A percentile compares a stretch with the other conserved stretches of the same genome.
phyloP scores from a whole-genome alignment of 371 early-diverging fungal genomes.

The Mortierella sp. region DNA sequence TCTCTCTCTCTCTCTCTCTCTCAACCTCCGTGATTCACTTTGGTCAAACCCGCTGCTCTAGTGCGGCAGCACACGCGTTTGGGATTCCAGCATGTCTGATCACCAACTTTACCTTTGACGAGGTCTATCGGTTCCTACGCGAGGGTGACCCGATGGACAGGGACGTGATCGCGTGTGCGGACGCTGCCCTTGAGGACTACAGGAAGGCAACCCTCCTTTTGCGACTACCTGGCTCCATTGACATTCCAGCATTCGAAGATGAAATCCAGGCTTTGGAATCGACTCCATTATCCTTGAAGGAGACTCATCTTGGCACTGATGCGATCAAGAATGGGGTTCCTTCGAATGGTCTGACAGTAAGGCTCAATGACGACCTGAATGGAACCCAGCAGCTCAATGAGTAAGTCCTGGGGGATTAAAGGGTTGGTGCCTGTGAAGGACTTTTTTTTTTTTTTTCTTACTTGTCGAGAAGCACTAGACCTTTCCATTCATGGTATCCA shows the following conservation, averaged over 20 bases:
- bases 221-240: constrained; percentile 70
- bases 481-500: too few species aligned
- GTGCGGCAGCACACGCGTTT: constrained; percentile 66
- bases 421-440: too few species aligned
- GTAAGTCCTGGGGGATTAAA: too few species aligned
- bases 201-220: constrained; percentile 66
- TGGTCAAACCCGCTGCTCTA: constrained; percentile 20
- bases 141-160: constrained; percentile 65
- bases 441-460: too few species aligned
- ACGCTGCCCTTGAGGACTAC: constrained; percentile 65
- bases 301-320: too few species aligned
- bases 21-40: too few species aligned
- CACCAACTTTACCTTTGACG: constrained; percentile 86
- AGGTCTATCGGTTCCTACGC: constrained; percentile 71
- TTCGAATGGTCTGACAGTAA: too few species aligned
- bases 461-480: too few species aligned
- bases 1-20: background rate
- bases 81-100: constrained; percentile 74
- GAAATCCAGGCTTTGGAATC: constrained; percentile 1
- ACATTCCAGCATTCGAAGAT: constrained; percentile 67
- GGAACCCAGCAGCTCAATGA: too few species aligned
- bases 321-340: too few species aligned
- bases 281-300: background rate
- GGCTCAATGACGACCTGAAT: too few species aligned
- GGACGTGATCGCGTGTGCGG: constrained; percentile 61